Conservation (phyloP, 768 basidiomycete species). For the Leccinum longicurvipes region DNA sequence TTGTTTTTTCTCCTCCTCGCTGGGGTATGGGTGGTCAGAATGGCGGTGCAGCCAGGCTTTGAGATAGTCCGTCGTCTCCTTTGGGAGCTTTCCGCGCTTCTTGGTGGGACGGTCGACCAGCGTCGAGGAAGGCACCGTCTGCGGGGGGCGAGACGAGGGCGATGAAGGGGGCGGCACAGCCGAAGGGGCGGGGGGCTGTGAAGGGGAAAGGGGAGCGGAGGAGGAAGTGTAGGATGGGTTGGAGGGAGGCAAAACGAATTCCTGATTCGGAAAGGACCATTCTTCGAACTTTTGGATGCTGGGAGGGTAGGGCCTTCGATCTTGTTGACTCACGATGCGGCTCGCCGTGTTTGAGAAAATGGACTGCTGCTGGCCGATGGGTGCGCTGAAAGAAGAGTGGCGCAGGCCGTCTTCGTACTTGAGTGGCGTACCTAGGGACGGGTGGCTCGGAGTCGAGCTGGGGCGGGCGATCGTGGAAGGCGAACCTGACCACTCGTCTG, state of each 20-base stretch:
- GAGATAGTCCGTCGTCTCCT: constrained; percentile 86
- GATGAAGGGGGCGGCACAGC: constrained; percentile 44
- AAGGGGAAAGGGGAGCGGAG: constrained; percentile 41
- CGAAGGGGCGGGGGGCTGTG: constrained; percentile 31
- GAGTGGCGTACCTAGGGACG: constrained; percentile 45
- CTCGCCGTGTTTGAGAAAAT: constrained; percentile 60
- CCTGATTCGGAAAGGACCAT: constrained; percentile 64
- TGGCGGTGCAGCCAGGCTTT: constrained; percentile 88
- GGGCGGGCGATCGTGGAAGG: constrained; percentile 62
- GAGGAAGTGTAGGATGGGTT: constrained; percentile 26
- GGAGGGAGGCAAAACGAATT: constrained; percentile 45
- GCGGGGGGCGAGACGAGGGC: constrained; percentile 47
- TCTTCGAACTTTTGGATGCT: constrained; percentile 60
- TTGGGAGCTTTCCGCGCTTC: constrained; percentile 84
- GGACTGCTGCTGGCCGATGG: constrained; percentile 50
- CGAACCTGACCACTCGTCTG: constrained; percentile 54
- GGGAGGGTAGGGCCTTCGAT: constrained; percentile 50
- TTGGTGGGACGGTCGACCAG: constrained; percentile 76
- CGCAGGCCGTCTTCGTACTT: constrained; percentile 73
- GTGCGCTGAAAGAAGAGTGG: constrained; percentile 62
- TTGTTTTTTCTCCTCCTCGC: constrained; percentile 88
- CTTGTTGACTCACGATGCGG: constrained; percentile 70
- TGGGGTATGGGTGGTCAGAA: constrained; percentile 86
- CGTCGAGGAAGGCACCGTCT: constrained; percentile 47
- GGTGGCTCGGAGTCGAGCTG: constrained; percentile 61